Conservation (phyloP, 1,139 yeast genomes). For the Taiozyma sp. region DNA sequence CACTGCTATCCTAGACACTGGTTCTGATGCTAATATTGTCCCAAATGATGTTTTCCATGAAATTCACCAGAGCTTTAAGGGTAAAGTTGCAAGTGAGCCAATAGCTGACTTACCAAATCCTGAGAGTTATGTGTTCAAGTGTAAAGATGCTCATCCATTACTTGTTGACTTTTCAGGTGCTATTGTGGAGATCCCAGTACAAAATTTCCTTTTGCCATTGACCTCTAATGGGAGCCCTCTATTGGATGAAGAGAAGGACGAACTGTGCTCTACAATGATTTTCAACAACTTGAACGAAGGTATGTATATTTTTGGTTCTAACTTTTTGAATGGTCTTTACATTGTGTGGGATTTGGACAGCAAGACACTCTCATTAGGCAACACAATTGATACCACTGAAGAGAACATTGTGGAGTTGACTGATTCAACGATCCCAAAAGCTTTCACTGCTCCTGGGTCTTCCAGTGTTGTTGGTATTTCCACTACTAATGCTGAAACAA, state of each 20-base stretch:
- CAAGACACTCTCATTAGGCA: conserved; percentile 44
- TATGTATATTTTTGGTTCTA: conserved; percentile 39
- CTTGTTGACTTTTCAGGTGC: conserved; percentile 15
- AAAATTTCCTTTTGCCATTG: conserved; percentile 8
- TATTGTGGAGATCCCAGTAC: conserved; percentile 8
- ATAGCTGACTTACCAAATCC: background rate
- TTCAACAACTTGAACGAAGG: background rate
- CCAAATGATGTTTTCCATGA: conserved; percentile 9
- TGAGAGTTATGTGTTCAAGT: conserved; percentile 14
- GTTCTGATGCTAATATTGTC: conserved; percentile 10
- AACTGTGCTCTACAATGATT: conserved; percentile 12
- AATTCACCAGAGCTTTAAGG: conserved; percentile 15
- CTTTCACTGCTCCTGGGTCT: conserved; percentile 9
- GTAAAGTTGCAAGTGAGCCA: conserved; percentile 2
- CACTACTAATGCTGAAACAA: background rate
- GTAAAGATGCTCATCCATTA: conserved; percentile 13
- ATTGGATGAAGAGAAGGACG: conserved; percentile 13
- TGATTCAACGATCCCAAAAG: conserved; percentile 12
- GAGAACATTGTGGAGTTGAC: conserved; percentile 15
- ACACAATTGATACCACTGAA: conserved; percentile 24
- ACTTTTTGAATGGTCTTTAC: conserved; percentile 44
- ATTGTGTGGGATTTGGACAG: conserved; percentile 51
- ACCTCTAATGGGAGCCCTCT: conserved; percentile 2
- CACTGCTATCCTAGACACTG: conserved; percentile 14
- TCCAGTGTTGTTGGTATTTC: background rate